Evolutionary conservation across 371 early-diverging fungal genomes (phyloP), one percentile per base, ranked within the genome.

Genomic region (Basidiobolus meristosporus): DNA sequence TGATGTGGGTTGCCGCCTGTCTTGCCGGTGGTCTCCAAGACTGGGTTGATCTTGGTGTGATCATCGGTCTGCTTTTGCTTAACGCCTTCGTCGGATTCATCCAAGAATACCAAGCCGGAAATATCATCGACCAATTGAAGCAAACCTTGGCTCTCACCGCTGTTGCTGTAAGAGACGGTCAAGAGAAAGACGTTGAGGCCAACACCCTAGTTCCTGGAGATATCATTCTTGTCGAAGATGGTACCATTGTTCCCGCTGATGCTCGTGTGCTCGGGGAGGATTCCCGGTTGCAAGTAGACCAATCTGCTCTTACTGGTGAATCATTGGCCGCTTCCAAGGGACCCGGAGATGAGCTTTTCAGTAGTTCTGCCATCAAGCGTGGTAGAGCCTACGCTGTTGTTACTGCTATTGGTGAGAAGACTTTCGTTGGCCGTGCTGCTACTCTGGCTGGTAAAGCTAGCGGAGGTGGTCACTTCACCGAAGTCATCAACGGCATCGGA

Each of bases 161-260:
- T 26, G 68, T 73, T 3, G 75, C 68, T 42, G 80, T 71, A 69
- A 65, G 93, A 45, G 70, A 87, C 48, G 77, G 80, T 20, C 47
- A 62, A 41, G 58, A 89, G 23, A 57, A 63, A 31, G 90, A 88
- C 41, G 61, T 90, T 3, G 81, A 82, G 18, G 71, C 89, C 7
- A 49, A 56, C 26, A 62, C 70, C 5, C 60, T 88, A 7, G 77
- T 82, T 9, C 85, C 89, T 2, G 91, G 81, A 22, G 92, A 96
- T 48, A 56, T 92, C 19, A 70, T 96, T 43, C 76, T 79, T 1
- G 63, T 92, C 3, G 74, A 86, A 32, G 54, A 89, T 28, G 97
- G 97, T 36, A 91, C 91, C 53, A 90, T 89, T 47, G 63, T 93
- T 22, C 90, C 92, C 23, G 97, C 93, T 9, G 96, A 95, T 49